phyloP scores from a whole-genome alignment of 495 filamentous ascomycete species.

The Ascodesmis nigricans region DNA sequence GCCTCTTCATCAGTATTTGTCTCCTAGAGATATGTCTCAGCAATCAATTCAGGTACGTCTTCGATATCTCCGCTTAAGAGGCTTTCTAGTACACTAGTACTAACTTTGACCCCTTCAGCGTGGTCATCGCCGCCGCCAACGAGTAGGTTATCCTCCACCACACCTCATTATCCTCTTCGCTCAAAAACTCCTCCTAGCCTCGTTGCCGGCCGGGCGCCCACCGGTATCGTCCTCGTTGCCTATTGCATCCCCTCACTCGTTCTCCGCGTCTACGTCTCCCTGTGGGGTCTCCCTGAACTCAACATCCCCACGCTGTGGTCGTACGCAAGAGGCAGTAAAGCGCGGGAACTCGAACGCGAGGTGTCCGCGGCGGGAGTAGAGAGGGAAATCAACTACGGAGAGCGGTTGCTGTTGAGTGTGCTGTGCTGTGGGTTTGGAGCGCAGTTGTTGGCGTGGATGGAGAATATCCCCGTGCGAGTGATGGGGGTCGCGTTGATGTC shows the following conservation, averaged over 20 bases:
- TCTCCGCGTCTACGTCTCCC: constrained; percentile 5
- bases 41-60: too few species aligned
- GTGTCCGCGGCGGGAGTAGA: too few species aligned
- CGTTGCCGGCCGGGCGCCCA: constrained; percentile 7
- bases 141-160: constrained; percentile 5
- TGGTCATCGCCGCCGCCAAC: constrained; percentile 11
- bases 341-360: too few species aligned
- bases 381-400: constrained; percentile 9
- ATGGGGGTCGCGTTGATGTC: constrained; percentile 10
- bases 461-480: constrained; percentile 2
- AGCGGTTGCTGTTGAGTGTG: constrained; percentile 4
- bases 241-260: constrained; percentile 12
- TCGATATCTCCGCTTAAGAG: too few species aligned
- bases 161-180: not conserved
- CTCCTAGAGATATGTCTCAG: too few species aligned
- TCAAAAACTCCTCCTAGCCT: constrained; percentile 2
- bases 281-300: constrained; percentile 6
- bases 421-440: constrained; percentile 8
- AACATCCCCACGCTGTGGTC: not conserved
- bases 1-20: too few species aligned
- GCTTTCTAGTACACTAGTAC: too few species aligned
- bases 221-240: constrained; percentile 9
- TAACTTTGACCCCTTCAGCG: too few species aligned
- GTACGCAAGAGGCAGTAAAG: not conserved
- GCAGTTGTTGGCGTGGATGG: constrained; percentile 6